phyloP scores from a whole-genome alignment of 805 yeast genomes.

The Candida corydali region DNA sequence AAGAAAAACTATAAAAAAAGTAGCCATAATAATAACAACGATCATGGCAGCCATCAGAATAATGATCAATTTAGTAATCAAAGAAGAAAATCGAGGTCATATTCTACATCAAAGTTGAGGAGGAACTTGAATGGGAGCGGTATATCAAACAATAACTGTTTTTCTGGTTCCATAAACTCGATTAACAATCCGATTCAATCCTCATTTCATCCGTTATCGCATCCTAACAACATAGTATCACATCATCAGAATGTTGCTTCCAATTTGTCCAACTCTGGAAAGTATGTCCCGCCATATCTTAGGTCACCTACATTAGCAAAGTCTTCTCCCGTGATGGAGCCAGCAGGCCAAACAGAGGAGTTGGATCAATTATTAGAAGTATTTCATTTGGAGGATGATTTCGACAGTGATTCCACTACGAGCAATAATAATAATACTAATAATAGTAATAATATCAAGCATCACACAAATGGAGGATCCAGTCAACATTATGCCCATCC shows the following conservation, averaged over 20 bases:
- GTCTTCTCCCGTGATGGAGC: conserved; percentile 27
- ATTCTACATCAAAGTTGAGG: conserved; percentile 15
- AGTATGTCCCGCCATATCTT: conserved; percentile 40
- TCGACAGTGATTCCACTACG: conserved; percentile 12
- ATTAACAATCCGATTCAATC: conserved; percentile 2
- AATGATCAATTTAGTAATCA: conserved; percentile 11
- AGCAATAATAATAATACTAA: not conserved
- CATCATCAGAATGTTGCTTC: conserved; percentile 1
- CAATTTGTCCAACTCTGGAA: conserved; percentile 18
- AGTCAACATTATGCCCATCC: not conserved
- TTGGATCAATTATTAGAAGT: conserved; percentile 34
- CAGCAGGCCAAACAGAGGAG: conserved; percentile 27
- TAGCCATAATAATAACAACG: conserved; percentile 12
- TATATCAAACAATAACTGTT: not conserved
- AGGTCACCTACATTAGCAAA: conserved; percentile 31
- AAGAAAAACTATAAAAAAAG: conserved; percentile 17
- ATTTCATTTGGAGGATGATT: conserved; percentile 41
- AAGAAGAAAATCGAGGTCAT: conserved; percentile 19
- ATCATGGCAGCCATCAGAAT: conserved; percentile 5
- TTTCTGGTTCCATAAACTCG: conserved; percentile 1
- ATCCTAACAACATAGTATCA: not conserved
- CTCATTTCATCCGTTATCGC: conserved; percentile 4
- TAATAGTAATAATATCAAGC: conserved; percentile 20
- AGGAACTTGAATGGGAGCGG: conserved; percentile 1
- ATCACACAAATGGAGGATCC: not conserved